phyloP scores from a whole-genome alignment of 2,329 filamentous ascomycete genomes.

The Septoria linicola region DNA sequence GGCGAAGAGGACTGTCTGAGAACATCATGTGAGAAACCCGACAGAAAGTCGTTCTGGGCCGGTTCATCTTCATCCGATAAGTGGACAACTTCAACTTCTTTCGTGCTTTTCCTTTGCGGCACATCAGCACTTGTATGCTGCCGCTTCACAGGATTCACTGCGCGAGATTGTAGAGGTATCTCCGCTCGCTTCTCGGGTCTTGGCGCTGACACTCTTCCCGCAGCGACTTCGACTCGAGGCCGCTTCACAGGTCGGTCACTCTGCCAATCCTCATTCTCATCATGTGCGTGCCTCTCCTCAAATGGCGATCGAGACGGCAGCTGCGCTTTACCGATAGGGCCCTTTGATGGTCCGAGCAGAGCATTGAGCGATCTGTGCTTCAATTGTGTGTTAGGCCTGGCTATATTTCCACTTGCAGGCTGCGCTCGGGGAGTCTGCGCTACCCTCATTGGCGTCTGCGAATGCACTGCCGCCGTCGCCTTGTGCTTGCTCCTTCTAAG shows the following conservation, averaged over 20 bases:
- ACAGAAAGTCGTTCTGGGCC: conserved; percentile 28
- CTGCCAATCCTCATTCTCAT: conserved; percentile 36
- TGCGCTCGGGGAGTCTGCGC: conserved; percentile 18
- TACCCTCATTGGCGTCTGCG: conserved; percentile 21
- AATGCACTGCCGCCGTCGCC: neutral
- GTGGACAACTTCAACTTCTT: conserved; percentile 41
- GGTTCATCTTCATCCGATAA: conserved; percentile 32
- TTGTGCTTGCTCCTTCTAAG: conserved; percentile 68
- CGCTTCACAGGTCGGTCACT: conserved; percentile 42
- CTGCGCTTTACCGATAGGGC: conserved; percentile 61
- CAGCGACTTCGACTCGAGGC: conserved; percentile 34
- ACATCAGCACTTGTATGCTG: conserved; percentile 20
- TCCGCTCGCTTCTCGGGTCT: conserved; percentile 17
- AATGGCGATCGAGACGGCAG: conserved; percentile 63
- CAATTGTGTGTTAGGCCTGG: conserved; percentile 39
- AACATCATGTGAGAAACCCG: conserved; percentile 31
- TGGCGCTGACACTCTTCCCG: conserved; percentile 19
- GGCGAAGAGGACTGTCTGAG: conserved; percentile 28
- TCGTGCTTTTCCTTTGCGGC: conserved; percentile 29
- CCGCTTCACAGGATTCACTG: conserved; percentile 29
- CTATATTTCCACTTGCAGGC: conserved; percentile 12
- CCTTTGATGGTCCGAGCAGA: conserved; percentile 64
- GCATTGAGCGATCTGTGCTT: conserved; percentile 61
- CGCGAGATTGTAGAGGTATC: conserved; percentile 31
- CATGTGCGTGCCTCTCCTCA: conserved; percentile 52